Evolutionary conservation across 306 rosid genomes (phyloP), one percentile per base, ranked within the genome.

Genomic region (Malus sylvestris): DNA sequence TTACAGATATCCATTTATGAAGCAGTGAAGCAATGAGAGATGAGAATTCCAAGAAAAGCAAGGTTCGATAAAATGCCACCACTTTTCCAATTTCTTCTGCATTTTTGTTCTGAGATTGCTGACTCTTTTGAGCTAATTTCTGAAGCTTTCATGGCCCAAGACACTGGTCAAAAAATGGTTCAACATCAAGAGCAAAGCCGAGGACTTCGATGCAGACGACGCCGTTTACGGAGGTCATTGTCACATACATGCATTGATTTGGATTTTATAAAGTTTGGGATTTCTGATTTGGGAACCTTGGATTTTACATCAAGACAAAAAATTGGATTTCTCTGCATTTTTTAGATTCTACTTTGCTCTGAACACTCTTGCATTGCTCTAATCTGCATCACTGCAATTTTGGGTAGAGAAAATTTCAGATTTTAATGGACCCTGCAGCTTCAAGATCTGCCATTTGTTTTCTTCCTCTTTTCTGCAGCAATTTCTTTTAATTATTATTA

Each of bases 81-180:
- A 62, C 80, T 74, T 46, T 58, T 74, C 64, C 69, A 23, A 64
- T 67, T 75, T 78, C 27, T 68, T 49, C 12, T 72, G 73, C 80
- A 15, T 82, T 72, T 80, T 52, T 68, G 20, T 77, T 45, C 60
- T 77, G 55, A 10, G 76, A 75, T 78, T 85, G 78, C 58, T 88
- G 63, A 84, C 77, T 77, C 38, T 76, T 45, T 82, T 49, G 55
- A 4, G 20, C n/a, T 74, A 81, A 49, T 84, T 76, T 29, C 15
- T 87, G 85, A 88, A 96, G 99, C 89, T 96, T 88, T 92, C 99
- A 67, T 96, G 99, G 99, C 90, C 98, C 46, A 96, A 88, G 89
- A 85, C 93, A 44, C 81, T 96, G 88, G 99, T 96, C 80, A 96
- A 88, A 87, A 96, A 96, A 83, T 96, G 99, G 99, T 90, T 96